These are phyloP conservation scores for Pythium dissotocum DNA, from an alignment of 352 stramenopile species.

Conservation along the genomic window DNA sequence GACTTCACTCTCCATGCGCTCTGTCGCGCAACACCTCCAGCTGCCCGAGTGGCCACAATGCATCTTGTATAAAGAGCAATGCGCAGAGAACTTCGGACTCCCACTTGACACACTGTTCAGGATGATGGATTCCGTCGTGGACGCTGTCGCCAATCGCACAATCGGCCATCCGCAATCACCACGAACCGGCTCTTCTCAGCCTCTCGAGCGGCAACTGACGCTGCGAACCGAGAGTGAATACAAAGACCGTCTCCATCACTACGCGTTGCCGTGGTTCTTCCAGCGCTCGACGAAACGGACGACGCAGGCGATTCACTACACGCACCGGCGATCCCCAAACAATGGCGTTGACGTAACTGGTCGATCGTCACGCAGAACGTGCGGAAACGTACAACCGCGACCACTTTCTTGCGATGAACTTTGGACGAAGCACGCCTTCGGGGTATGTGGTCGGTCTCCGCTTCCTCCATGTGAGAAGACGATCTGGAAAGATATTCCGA, in stretches of 20 bases:
- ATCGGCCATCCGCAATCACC: neutral
- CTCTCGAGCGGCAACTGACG: neutral
- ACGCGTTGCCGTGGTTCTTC: slow-evolving; percentile 31
- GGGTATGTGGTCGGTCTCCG: neutral
- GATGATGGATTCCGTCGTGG: slow-evolving; percentile 12
- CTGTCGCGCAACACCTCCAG: slow-evolving; percentile 4
- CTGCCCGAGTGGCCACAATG: slow-evolving; percentile 14
- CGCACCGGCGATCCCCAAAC: neutral
- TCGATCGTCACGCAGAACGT: too few species aligned
- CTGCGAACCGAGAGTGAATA: slow-evolving; percentile 8
- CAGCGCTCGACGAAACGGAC: slow-evolving; percentile 7
- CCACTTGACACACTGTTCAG: neutral
- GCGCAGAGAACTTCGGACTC: slow-evolving; percentile 7
- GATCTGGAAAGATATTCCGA: slow-evolving; percentile 6
- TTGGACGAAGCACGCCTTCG: slow-evolving; percentile 2
- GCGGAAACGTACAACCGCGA: too few species aligned
- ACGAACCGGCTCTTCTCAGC: neutral
- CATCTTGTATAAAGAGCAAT: slow-evolving; percentile 18
- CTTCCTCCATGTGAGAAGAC: neutral
- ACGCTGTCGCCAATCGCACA: neutral
- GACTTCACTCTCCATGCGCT: slow-evolving; percentile 24
- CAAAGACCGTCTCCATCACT: slow-evolving; percentile 23
- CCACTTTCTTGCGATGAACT: neutral
- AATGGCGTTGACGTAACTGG: neutral
- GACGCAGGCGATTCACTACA: slow-evolving; percentile 23